phyloP scores from a whole-genome alignment of 2,329 filamentous ascomycete genomes.

The Teratosphaeria pseudoeucalypti region DNA sequence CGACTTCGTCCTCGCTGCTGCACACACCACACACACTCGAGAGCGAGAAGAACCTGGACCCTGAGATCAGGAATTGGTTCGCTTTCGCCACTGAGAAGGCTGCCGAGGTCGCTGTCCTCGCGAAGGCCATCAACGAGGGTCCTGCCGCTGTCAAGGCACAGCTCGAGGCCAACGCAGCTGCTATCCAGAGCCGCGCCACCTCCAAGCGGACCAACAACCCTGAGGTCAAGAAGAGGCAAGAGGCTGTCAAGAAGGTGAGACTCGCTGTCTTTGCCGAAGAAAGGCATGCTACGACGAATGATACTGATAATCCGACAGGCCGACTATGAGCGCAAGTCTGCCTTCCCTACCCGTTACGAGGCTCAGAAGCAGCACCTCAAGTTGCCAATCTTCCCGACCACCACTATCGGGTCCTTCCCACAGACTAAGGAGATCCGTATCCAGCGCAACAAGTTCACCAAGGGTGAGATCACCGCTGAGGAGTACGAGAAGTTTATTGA shows the following conservation, averaged over 20 bases:
- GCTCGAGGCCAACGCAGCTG: constrained; percentile 95
- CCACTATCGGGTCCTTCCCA: constrained; percentile 98
- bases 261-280: constrained; percentile 26
- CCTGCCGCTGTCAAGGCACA: constrained; percentile 74
- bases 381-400: constrained; percentile 95
- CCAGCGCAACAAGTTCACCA: constrained; percentile 96
- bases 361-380: constrained; percentile 87
- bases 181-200: constrained; percentile 77
- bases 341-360: constrained; percentile 73
- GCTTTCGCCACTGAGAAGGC: constrained; percentile 95
- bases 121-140: constrained; percentile 92
- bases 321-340: constrained; percentile 65
- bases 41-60: constrained; percentile 95
- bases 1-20: constrained; percentile 93
- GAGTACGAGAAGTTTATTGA: constrained; percentile 99
- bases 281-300: not conserved
- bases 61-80: constrained; percentile 96
- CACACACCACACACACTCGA: constrained; percentile 97
- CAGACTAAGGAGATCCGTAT: constrained; percentile 98
- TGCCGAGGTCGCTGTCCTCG: constrained; percentile 78
- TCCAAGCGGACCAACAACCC: constrained; percentile 96
- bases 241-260: constrained; percentile 69
- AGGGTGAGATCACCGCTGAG: constrained; percentile 84
- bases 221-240: constrained; percentile 91
- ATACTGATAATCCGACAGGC: not conserved